Conservation (phyloP, 352 stramenopile species). For the Sclerospora graminicola region DNA sequence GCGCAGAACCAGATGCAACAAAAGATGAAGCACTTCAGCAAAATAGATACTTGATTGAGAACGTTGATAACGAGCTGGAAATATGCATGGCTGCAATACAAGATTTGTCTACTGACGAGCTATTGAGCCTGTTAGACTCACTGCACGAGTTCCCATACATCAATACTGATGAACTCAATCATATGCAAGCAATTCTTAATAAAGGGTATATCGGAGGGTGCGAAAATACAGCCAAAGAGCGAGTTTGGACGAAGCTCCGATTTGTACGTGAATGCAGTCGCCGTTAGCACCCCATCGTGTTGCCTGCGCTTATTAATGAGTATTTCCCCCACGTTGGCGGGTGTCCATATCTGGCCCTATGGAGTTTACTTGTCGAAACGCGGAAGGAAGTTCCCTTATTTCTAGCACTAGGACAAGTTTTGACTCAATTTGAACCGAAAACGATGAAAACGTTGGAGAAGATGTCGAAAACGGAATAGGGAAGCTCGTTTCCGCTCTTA, state of each 20-base stretch:
- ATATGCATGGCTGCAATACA: conserved; percentile 71
- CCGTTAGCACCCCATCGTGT: conserved; percentile 46
- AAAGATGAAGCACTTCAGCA: conserved; percentile 1
- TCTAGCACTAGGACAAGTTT: conserved; percentile 43
- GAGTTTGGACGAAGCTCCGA: conserved; percentile 54
- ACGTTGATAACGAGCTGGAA: conserved; percentile 44
- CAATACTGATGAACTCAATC: conserved; percentile 52
- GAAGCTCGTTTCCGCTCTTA: conserved; percentile 37
- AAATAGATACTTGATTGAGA: conserved; percentile 1
- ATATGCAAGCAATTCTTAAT: conserved; percentile 68
- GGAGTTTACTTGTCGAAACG: conserved; percentile 63
- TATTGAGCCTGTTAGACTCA: conserved; percentile 42
- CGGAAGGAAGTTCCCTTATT: conserved; percentile 66
- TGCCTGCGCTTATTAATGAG: conserved; percentile 58
- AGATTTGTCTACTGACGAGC: conserved; percentile 47
- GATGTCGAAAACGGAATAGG: conserved; percentile 54
- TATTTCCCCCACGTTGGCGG: conserved; percentile 45
- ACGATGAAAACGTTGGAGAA: conserved; percentile 76
- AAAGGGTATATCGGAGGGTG: conserved; percentile 74
- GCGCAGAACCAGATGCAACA: conserved; percentile 2
- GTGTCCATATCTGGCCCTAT: conserved; percentile 56
- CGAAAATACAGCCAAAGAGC: conserved; percentile 54
- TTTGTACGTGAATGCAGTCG: conserved; percentile 71
- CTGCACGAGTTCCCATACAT: conserved; percentile 69
- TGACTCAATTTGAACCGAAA: conserved; percentile 69